Evolutionary conservation across 768 basidiomycete species (phyloP).

Genomic region (Daedaleopsis nitida): DNA sequence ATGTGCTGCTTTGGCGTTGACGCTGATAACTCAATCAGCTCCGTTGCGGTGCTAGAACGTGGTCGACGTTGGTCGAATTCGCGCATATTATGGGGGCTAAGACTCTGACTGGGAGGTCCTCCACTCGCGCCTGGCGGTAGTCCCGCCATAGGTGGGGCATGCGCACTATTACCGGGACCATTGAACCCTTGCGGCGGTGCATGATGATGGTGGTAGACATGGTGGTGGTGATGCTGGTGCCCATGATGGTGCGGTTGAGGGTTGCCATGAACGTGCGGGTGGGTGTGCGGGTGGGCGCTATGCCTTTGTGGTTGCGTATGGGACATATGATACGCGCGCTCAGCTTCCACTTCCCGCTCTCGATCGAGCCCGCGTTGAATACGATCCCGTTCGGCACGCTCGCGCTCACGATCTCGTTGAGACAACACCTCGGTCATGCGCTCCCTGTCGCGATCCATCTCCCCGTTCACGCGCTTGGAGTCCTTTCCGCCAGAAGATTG

Average conservation of each 20-base stretch:
- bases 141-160: conserved; percentile 15
- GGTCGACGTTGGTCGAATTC: conserved; percentile 27
- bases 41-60: conserved; percentile 28
- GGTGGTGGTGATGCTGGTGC: conserved; percentile 37
- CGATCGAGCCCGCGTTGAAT: conserved; percentile 26
- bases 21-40: conserved; percentile 27
- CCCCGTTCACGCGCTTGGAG: conserved; percentile 17
- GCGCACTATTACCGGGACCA: conserved; percentile 14
- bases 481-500: conserved; percentile 16
- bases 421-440: conserved; percentile 15
- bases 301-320: conserved; percentile 18
- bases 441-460: conserved; percentile 26
- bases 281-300: conserved; percentile 17
- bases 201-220: conserved; percentile 36
- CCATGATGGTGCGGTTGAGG: conserved; percentile 32
- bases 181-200: conserved; percentile 20
- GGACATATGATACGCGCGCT: conserved; percentile 17
- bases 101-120: conserved; percentile 1
- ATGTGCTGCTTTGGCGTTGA: conserved; percentile 9
- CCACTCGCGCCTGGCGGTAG: conserved; percentile 6
- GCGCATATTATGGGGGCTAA: conserved; percentile 21
- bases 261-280: conserved; percentile 15
- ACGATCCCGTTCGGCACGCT: conserved; percentile 22
- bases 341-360: conserved; percentile 28
- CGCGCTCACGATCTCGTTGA: conserved; percentile 5